phyloP scores from a whole-genome alignment of 495 filamentous ascomycete genomes.

The Talaromyces ruber region DNA sequence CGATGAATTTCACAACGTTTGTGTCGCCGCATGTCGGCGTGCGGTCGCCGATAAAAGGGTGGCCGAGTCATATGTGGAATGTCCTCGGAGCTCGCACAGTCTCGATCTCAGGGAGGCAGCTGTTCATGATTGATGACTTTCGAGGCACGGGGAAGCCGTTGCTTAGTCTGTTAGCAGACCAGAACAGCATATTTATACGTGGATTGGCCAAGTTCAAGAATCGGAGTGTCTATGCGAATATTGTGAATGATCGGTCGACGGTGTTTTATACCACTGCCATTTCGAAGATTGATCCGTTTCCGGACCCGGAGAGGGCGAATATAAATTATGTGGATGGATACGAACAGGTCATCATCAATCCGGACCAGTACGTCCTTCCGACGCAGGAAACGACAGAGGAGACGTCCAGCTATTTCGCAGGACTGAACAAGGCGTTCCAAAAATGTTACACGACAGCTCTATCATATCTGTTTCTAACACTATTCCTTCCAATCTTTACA shows the following conservation, averaged over 20 bases:
- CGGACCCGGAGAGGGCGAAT: conserved; percentile 50
- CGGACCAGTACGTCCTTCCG: conserved; percentile 49
- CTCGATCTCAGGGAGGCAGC: conserved; percentile 73
- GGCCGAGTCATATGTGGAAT: conserved; percentile 66
- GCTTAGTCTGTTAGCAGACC: conserved; percentile 73
- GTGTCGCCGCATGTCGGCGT: conserved; percentile 86
- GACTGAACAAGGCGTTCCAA: conserved; percentile 17
- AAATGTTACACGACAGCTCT: conserved; percentile 37
- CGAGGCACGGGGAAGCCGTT: conserved; percentile 71
- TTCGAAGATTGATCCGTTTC: conserved; percentile 64
- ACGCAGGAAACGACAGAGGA: background rate
- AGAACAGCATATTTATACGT: conserved; percentile 75
- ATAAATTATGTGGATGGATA: conserved; percentile 69
- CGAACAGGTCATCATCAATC: conserved; percentile 67
- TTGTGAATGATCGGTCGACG: conserved; percentile 73
- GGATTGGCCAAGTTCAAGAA: conserved; percentile 67
- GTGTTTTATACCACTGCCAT: conserved; percentile 77
- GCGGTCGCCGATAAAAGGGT: conserved; percentile 62
- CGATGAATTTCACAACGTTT: conserved; percentile 91
- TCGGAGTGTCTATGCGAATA: conserved; percentile 71
- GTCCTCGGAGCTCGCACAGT: conserved; percentile 66
- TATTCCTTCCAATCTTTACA: conserved; percentile 62
- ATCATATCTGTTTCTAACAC: conserved; percentile 48
- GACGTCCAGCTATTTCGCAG: conserved; percentile 15
- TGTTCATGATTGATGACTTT: conserved; percentile 83